A percentile compares a stretch with the other conserved stretches of the same genome.
phyloP scores from a whole-genome alignment of 495 filamentous ascomycete genomes.

The Trichoderma asperelloides region DNA sequence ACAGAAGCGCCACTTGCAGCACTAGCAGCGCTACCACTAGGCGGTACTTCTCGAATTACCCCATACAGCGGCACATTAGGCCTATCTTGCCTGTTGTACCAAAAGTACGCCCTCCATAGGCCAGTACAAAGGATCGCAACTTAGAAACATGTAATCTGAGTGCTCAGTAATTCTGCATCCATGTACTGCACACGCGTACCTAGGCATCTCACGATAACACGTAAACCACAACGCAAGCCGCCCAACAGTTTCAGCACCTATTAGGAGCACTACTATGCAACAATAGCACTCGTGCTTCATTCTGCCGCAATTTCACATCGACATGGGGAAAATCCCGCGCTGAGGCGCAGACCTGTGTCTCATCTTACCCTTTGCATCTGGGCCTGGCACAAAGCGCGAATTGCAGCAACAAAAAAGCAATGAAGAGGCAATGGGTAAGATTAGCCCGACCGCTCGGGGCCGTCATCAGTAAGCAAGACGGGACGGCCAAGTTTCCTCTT shows the following conservation, averaged over 20 bases:
- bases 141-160: too few species aligned
- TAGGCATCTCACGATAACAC: background rate
- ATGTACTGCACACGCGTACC: too few species aligned
- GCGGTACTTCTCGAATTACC: too few species aligned
- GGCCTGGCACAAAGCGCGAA: background rate
- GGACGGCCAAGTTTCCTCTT: too few species aligned
- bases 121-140: too few species aligned
- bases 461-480: background rate
- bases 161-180: too few species aligned
- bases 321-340: background rate
- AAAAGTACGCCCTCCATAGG: too few species aligned
- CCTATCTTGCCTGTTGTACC: too few species aligned
- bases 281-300: background rate
- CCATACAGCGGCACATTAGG: too few species aligned
- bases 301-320: background rate
- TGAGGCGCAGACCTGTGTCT: background rate
- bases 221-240: conserved; percentile 1
- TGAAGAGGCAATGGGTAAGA: background rate
- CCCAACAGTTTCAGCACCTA: background rate
- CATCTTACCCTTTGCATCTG: background rate
- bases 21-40: too few species aligned
- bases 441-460: background rate
- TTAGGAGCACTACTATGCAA: background rate
- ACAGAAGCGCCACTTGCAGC: too few species aligned
- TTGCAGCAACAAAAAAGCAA: background rate